Percentiles rank a stretch among this genome's conserved stretches.
These are phyloP conservation scores for Beauveria rudraprayagi DNA, from an alignment of 2,329 filamentous ascomycete genomes.

Conservation along the genomic window DNA sequence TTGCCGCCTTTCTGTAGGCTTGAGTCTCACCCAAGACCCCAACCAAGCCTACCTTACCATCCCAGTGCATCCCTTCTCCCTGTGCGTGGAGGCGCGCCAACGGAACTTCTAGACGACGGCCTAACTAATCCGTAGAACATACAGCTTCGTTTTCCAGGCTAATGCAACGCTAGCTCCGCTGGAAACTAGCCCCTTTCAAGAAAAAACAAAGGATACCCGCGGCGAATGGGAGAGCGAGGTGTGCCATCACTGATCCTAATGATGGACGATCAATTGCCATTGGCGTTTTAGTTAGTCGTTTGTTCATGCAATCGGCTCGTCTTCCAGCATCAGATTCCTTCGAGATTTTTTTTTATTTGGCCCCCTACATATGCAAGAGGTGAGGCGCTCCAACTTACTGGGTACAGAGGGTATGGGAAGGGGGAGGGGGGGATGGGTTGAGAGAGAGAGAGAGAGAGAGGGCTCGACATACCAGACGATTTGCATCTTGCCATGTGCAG, in stretches of 20 bases:
- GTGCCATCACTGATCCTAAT: too few species aligned
- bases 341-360: neutral
- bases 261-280: too few species aligned
- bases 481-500: neutral
- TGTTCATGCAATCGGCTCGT: neutral
- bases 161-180: neutral
- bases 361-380: neutral
- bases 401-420: neutral
- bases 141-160: neutral
- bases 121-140: neutral
- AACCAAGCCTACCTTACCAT: too few species aligned
- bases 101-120: conserved; percentile 6
- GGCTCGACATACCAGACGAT: too few species aligned
- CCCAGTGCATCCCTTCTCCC: neutral
- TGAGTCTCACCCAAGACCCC: too few species aligned
- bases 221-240: neutral
- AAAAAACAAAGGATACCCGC: neutral
- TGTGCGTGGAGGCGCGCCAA: neutral
- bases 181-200: neutral
- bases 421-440: neutral
- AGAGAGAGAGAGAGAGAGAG: too few species aligned
- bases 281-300: too few species aligned
- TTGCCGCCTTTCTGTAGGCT: neutral
- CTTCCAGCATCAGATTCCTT: neutral
- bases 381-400: neutral